Base-by-base conservation (phyloP, 2,329 filamentous ascomycete genomes). In the Xenoacremonium recifei region DNA sequence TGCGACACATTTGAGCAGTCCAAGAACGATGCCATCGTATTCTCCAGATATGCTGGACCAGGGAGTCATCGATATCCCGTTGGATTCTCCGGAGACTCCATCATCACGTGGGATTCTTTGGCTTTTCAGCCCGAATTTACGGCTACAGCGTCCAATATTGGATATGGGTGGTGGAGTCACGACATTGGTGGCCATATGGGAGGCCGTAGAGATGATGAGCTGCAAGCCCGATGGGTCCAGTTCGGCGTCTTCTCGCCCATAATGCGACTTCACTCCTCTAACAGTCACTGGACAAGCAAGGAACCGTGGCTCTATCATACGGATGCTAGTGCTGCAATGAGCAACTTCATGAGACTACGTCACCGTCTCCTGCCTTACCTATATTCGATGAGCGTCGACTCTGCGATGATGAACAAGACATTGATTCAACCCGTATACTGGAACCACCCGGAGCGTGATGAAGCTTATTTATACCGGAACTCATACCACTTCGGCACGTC, bases 91-190 rank as follows among this genome's bases (percentile, higher is more conserved):
- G 81, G 81, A 0, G 81, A 85, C 49, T 75, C 75, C 0, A 60
- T 79, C 33, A 74, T 77, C 15, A 77, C 76, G 0, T 85, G 81
- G 81, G 73, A 68, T 0, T 80, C 76, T 1, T 68, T 85, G 13
- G 59, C 71, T 12, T 85, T 84, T 61, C 82, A 85, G 56, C 80
- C 81, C 6, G 80, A 85, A 53, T 85, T 85, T 53, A 85, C 82
- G 1, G 77, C 79, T 3, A 83, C 77, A 0, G 78, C 81, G 0
- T 80, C 78, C 9, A 85, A 85, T 58, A 82, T 85, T 44, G 81
- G 81, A 1, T 85, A 80, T 48, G 81, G 80, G 3, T 84, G 80
- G 80, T 85, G 81, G 81, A 80, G 76, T 37, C 80, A 85, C 57
- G 81, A 85, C 48, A 82, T 85, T 20, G 81, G 81, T n/a, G 81